These are phyloP conservation scores for Nemania sp. DNA, from an alignment of 2,329 filamentous ascomycete species.

Conservation along the genomic window DNA sequence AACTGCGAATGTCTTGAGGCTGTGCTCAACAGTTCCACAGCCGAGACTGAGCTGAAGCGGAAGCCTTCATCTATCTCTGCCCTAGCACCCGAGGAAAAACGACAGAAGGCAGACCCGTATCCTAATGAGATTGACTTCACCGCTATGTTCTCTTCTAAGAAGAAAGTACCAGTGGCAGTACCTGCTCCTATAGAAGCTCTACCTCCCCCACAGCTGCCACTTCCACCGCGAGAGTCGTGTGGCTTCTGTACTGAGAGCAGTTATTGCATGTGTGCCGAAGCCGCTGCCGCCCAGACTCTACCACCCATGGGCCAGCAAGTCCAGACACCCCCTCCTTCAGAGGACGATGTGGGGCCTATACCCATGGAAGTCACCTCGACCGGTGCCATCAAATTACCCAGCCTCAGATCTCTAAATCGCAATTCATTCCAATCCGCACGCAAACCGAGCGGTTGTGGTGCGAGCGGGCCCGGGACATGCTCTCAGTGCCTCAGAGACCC, in stretches of 20 bases:
- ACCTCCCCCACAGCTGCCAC: slow-evolving; percentile 30
- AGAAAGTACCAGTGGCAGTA: slow-evolving; percentile 53
- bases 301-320: slow-evolving; percentile 61
- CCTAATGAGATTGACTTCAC: slow-evolving; percentile 81
- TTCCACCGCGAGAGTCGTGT: slow-evolving; percentile 74
- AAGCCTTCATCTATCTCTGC: slow-evolving; percentile 60
- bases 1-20: slow-evolving; percentile 72
- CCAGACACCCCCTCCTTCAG: slow-evolving; percentile 70
- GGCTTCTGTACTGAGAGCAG: slow-evolving; percentile 87
- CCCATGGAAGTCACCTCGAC: slow-evolving; percentile 71
- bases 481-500: slow-evolving; percentile 82
- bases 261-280: slow-evolving; percentile 83
- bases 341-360: slow-evolving; percentile 69
- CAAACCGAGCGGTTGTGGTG: slow-evolving; percentile 62
- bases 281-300: slow-evolving; percentile 54
- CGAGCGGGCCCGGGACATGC: slow-evolving; percentile 81
- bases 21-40: slow-evolving; percentile 52
- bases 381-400: slow-evolving; percentile 71
- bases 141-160: slow-evolving; percentile 66
- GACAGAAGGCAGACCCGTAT: slow-evolving; percentile 62
- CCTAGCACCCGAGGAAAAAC: slow-evolving; percentile 64
- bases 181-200: slow-evolving; percentile 50
- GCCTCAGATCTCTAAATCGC: slow-evolving; percentile 52
- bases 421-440: slow-evolving; percentile 43
- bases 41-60: slow-evolving; percentile 62